phyloP scores from a whole-genome alignment of 306 rosid species.

The Corylus avellana region DNA sequence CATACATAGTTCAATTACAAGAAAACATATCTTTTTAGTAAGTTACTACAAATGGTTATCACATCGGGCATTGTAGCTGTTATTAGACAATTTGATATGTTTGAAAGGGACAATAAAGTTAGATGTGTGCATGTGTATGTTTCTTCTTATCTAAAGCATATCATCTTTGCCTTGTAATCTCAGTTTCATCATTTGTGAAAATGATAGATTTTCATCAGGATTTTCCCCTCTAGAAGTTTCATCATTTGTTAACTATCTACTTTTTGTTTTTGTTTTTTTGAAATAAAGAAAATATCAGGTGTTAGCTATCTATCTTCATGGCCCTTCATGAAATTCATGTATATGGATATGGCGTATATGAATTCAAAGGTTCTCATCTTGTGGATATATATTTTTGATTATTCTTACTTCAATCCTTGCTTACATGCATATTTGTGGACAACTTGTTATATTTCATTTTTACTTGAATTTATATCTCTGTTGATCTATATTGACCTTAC shows the following conservation, averaged over 20 bases:
- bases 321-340: background rate
- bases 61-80: background rate
- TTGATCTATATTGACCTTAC: background rate
- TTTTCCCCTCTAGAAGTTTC: too few species aligned
- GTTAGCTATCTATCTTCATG: background rate
- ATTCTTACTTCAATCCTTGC: background rate
- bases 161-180: background rate
- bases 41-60: background rate
- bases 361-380: background rate
- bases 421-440: background rate
- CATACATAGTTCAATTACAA: background rate
- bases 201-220: background rate
- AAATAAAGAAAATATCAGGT: background rate
- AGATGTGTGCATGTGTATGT: background rate
- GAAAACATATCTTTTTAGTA: background rate
- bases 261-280: background rate
- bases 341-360: background rate
- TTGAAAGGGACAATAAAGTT: background rate
- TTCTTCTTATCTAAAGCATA: too few species aligned
- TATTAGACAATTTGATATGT: background rate
- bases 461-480: background rate
- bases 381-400: background rate
- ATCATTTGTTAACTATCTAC: background rate
- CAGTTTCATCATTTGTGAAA: background rate
- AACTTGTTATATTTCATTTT: background rate